Conservation (phyloP, 2,329 filamentous ascomycete genomes). For the Epichloe sibirici region DNA sequence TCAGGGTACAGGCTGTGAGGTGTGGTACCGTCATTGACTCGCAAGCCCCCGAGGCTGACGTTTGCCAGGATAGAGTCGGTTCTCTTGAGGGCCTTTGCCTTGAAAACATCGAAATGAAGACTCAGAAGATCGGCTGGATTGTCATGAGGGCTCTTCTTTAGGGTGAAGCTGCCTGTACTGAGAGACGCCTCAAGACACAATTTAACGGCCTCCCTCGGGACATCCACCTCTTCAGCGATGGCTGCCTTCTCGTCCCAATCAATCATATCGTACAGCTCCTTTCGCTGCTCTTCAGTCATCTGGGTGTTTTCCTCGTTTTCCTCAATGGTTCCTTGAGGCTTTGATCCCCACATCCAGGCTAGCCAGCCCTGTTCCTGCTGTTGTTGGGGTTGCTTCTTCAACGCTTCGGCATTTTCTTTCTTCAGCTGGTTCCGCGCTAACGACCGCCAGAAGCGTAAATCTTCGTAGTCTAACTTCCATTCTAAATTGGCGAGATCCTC, state of each 20-base stretch:
- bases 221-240: conserved; percentile 74
- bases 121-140: conserved; percentile 71
- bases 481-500: conserved; percentile 68
- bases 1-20: conserved; percentile 84
- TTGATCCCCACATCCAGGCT: conserved; percentile 82
- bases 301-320: conserved; percentile 59
- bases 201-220: conserved; percentile 84
- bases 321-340: conserved; percentile 49
- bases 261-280: conserved; percentile 94
- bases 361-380: conserved; percentile 76
- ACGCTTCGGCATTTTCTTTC: conserved; percentile 86
- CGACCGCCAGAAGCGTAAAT: conserved; percentile 93
- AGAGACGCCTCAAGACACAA: conserved; percentile 85
- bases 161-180: conserved; percentile 90
- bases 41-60: conserved; percentile 79
- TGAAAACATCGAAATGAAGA: conserved; percentile 89
- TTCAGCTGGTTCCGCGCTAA: conserved; percentile 86
- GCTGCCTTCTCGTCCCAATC: conserved; percentile 97
- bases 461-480: conserved; percentile 82
- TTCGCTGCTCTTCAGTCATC: conserved; percentile 90
- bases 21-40: conserved; percentile 92
- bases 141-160: conserved; percentile 56
- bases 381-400: conserved; percentile 46
- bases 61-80: conserved; percentile 86
- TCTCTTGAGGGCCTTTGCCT: conserved; percentile 76